These are phyloP conservation scores for Candida tetrigidarum DNA, from an alignment of 1,139 yeast species.

Conservation along the genomic window DNA sequence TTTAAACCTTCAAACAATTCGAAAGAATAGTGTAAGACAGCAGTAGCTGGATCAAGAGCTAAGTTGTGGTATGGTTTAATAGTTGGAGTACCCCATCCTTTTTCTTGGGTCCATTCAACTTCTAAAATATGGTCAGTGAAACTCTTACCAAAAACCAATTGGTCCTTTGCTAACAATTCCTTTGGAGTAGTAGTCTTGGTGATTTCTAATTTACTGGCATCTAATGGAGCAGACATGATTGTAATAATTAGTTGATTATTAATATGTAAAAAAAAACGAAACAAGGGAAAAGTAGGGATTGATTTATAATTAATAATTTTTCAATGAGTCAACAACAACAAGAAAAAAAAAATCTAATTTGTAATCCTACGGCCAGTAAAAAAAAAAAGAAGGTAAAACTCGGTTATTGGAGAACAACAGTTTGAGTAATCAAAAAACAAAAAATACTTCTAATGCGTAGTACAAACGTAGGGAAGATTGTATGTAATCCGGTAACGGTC, in stretches of 20 bases:
- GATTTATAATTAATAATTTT: conserved; percentile 4
- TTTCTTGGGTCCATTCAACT: conserved; percentile 75
- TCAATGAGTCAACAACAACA: conserved; percentile 8
- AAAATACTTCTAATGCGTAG: too few species aligned
- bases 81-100: conserved; percentile 87
- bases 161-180: conserved; percentile 67
- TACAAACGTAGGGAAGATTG: too few species aligned
- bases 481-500: conserved; percentile 2
- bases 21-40: conserved; percentile 93
- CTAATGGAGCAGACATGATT: conserved; percentile 43
- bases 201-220: conserved; percentile 69
- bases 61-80: conserved; percentile 85
- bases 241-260: conserved; percentile 13
- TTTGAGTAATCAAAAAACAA: too few species aligned
- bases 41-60: conserved; percentile 79
- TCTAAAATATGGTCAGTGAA: conserved; percentile 93
- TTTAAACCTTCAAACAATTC: conserved; percentile 97
- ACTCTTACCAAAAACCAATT: conserved; percentile 82
- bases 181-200: conserved; percentile 64
- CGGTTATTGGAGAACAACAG: conserved; percentile 12
- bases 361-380: neutral
- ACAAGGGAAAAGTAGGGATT: neutral
- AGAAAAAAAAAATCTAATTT: conserved; percentile 2
- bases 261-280: neutral
- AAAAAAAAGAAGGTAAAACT: neutral